Conservation (phyloP, 805 yeast species). For the Komagataella mondaviorum region DNA sequence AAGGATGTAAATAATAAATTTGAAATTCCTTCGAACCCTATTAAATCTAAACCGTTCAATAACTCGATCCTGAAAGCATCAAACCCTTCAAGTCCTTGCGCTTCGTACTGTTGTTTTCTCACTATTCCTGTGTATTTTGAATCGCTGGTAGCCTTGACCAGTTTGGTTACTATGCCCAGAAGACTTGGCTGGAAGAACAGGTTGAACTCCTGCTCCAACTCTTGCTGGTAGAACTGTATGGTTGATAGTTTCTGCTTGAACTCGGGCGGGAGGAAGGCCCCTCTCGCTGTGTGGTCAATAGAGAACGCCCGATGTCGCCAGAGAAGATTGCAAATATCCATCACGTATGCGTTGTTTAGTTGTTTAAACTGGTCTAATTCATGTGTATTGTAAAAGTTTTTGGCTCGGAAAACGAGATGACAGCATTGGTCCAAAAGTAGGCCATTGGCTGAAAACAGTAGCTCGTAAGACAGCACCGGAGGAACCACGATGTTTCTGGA, state of each 20-base stretch:
- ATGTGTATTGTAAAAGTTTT: constrained; percentile 5
- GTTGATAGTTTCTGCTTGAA: constrained; percentile 18
- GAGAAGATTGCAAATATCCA: constrained; percentile 39
- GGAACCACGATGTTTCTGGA: neutral
- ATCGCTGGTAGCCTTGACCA: neutral
- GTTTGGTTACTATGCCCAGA: neutral
- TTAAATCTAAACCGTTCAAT: constrained; percentile 22
- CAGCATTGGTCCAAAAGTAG: neutral
- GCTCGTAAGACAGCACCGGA: neutral
- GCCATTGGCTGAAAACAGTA: neutral
- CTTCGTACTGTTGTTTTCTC: constrained; percentile 6
- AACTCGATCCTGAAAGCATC: constrained; percentile 33
- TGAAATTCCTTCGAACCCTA: constrained; percentile 35
- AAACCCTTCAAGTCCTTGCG: constrained; percentile 23
- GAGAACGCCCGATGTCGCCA: constrained; percentile 46
- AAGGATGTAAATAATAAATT: constrained; percentile 39
- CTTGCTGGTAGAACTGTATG: constrained; percentile 8
- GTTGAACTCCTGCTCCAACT: constrained; percentile 17
- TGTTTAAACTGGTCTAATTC: constrained; percentile 12
- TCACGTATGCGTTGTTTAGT: constrained; percentile 34
- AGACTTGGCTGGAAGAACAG: constrained; percentile 35
- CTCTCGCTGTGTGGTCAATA: constrained; percentile 19
- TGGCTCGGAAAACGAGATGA: neutral
- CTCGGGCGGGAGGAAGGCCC: constrained; percentile 21
- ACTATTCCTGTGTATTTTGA: constrained; percentile 11